Base-by-base conservation (phyloP, 2,329 filamentous ascomycete species). In the Endoconidiophora laricicola region DNA sequence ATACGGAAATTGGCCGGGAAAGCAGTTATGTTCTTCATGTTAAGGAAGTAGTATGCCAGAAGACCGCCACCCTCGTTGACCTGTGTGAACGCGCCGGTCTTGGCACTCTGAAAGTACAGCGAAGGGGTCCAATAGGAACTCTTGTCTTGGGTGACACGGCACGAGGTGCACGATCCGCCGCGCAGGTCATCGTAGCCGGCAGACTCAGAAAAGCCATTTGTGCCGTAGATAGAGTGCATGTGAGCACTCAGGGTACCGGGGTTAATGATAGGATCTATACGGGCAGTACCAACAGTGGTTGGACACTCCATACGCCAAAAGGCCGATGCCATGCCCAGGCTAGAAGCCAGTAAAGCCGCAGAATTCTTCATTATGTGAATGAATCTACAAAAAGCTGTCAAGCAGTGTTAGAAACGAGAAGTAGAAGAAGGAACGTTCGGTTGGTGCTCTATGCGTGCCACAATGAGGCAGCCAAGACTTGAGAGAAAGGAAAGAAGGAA, bases 231-330 rank as follows among this genome's bases (percentile, higher is more conserved):
- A 14, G 78, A 69, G 64, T 94, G 87, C 20, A 74, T 73, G 63
- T 94, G 87, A 53, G 69, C 62, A 7, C 79, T 74, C 33, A 77
- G 55, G 18, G 59, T 57, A 46, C 77, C 79, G 2, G 73, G 73
- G 52, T 76, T 71, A 50, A 91, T 71, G 50, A 94, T 70, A 16
- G 86, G 86, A 60, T 94, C 86, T 39, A 94, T 69, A 52, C 85
- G 76, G 46, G 78, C 82, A 52, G 85, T 62, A 55, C 79, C 84
- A 56, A 79, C 70, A 44, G 74, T 73, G 50, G 78, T 79, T 57
- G 76, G 81, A 65, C 86, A 94, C 58, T 86, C 82, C 74, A 94
- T 83, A 61, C 87, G 85, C 85, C 85, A 94, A 65, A 94, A 94
- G 53, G 83, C 87, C 57, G 73, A 61, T 44, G 69, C 71, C 20